Evolutionary conservation across 2,329 filamentous ascomycete species (phyloP).

Genomic region (Phialocephala sp.): DNA sequence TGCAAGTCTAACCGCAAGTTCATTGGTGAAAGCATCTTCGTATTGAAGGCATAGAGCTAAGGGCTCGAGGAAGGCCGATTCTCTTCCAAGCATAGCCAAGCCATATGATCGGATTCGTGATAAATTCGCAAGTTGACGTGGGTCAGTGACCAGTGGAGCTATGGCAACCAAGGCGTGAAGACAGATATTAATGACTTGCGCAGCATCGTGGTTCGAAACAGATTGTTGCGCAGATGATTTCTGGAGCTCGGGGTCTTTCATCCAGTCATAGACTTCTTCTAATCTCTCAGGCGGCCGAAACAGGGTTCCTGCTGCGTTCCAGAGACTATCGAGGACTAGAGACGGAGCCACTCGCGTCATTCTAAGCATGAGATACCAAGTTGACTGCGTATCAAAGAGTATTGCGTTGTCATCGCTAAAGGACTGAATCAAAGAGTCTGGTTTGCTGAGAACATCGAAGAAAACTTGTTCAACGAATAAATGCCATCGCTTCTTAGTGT

Average conservation of each 20-base stretch:
- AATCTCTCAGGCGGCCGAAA: conserved; percentile 57
- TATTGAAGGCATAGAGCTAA: conserved; percentile 61
- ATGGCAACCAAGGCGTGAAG: conserved; percentile 66
- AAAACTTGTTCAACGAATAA: conserved; percentile 68
- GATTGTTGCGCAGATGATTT: conserved; percentile 18
- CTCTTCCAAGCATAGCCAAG: conserved; percentile 52
- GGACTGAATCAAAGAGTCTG: conserved; percentile 58
- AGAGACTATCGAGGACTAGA: conserved; percentile 68
- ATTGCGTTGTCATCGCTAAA: conserved; percentile 58
- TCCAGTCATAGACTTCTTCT: conserved; percentile 35
- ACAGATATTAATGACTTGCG: conserved; percentile 55
- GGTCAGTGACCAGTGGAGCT: conserved; percentile 49
- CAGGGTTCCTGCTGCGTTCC: conserved; percentile 63
- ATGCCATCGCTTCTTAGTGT: conserved; percentile 54
- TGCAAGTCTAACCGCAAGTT: conserved; percentile 63
- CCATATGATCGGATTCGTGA: conserved; percentile 59
- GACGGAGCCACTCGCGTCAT: conserved; percentile 62
- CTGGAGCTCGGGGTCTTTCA: conserved; percentile 28
- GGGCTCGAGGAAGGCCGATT: conserved; percentile 53
- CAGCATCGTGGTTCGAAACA: conserved; percentile 39
- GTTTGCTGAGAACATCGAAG: conserved; percentile 66
- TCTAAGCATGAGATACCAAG: conserved; percentile 68
- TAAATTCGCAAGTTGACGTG: conserved; percentile 58
- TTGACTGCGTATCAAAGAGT: conserved; percentile 63
- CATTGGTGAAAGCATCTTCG: conserved; percentile 67